Percentiles rank a stretch among this genome's conserved stretches.
Evolutionary conservation across 805 yeast species (phyloP).

Genomic region (Spathaspora girioi): DNA sequence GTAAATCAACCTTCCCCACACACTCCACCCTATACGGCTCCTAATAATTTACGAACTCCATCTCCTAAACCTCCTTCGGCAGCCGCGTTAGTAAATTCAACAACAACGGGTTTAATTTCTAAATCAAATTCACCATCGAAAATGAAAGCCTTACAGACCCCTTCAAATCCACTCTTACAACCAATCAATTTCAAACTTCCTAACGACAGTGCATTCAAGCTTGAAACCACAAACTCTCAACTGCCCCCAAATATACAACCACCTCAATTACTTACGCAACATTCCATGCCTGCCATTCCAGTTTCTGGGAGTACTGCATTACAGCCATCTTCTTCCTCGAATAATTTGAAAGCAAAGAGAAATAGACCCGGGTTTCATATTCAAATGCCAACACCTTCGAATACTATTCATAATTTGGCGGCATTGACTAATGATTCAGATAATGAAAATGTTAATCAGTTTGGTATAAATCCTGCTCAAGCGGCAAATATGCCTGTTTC

Average conservation of each 20-base stretch:
- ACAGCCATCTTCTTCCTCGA: conserved; percentile 10
- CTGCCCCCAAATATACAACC: conserved; percentile 6
- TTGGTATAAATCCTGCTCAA: conserved; percentile 57
- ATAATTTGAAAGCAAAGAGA: conserved; percentile 6
- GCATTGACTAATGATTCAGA: conserved; percentile 32
- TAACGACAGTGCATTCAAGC: not conserved
- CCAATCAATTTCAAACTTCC: conserved; percentile 49
- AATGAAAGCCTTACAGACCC: conserved; percentile 50
- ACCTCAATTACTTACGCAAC: conserved; percentile 6
- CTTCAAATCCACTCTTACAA: conserved; percentile 46
- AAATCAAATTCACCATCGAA: conserved; percentile 35
- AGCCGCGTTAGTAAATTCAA: conserved; percentile 12
- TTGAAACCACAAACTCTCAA: not conserved
- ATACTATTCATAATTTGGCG: conserved; percentile 28
- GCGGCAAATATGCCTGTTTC: conserved; percentile 52
- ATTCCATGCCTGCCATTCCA: conserved; percentile 9
- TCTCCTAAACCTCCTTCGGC: conserved; percentile 30
- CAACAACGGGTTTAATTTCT: conserved; percentile 6
- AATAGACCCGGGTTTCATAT: conserved; percentile 44
- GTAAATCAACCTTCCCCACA: conserved; percentile 22
- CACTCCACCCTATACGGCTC: conserved; percentile 41
- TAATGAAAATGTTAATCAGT: conserved; percentile 55
- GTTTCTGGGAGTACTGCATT: not conserved
- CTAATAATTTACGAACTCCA: conserved; percentile 27
- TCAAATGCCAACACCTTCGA: conserved; percentile 74